Evolutionary conservation across 768 basidiomycete genomes (phyloP), one percentile per base, ranked within the genome.

Genomic region (Leccinum ochraceum): DNA sequence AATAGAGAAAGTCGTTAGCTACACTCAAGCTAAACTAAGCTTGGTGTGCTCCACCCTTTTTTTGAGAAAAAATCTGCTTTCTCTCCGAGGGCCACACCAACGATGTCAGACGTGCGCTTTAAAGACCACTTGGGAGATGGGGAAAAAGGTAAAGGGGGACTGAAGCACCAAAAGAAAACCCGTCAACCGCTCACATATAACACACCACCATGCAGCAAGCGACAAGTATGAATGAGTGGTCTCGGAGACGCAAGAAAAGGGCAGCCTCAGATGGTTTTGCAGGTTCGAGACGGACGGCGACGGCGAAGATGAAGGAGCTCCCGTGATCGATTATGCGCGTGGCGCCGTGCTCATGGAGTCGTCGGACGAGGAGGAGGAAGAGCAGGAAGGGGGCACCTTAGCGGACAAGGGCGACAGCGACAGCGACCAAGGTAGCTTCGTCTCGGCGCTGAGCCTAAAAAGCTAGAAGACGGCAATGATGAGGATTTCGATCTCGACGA

Each of bases 191-290:
- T 28, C 50, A 22, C 20, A 36, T 2, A 52, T 49, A 10, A 39
- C 13, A 6, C 2, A 49, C 28, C 28, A 17, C 22, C 14, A 48
- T 2, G 22, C 73, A 84, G 84, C 78, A n/a, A 82, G 80, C 54
- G 95, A 97, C 79, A 96, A 95, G 75, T 95, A 95, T 73, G 95
- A 95, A 32, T 85, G 94, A 56, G 77, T 80, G 13, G 68, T 95
- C 7, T 81, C 88, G 22, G 77, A 77, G n/a, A 81, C 80, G 6
- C 86, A 90, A 53, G 88, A 93, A 56, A 79, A 82, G 56, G 93
- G 94, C 59, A 85, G 87, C 66, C 73, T 97, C 46, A 84, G 84
- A 60, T 83, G 87, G 55, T 95, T 92, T 75, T 96, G 95, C 72
- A 88, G 85, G 30, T 78, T 95, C 16, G 84, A 85, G 57, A 74